Evolutionary conservation across 371 early-diverging fungal genomes (phyloP), one percentile per base, ranked within the genome.

Genomic region (Fennellomyces sp.): DNA sequence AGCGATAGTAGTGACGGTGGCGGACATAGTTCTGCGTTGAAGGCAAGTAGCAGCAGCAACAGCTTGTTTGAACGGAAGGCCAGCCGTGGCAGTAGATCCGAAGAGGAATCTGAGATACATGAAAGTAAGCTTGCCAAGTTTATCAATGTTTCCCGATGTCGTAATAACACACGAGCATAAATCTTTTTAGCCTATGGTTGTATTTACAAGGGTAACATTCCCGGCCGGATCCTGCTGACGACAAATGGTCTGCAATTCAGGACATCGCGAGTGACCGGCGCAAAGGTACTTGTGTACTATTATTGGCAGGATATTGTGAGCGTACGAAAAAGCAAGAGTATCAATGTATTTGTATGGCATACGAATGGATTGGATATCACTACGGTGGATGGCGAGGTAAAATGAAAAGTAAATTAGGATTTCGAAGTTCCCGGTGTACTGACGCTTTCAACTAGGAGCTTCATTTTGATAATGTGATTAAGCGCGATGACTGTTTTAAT

Each of bases 401-500:
- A 52, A 41, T 21, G 11, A 45, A 39, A 19, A 13, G n/a, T n/a
- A n/a, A n/a, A n/a, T n/a, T n/a, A n/a, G n/a, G n/a, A n/a, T n/a
- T n/a, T n/a, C n/a, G n/a, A n/a, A n/a, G n/a, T 57, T 36, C 12
- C 29, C 28, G 19, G 4, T 25, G n/a, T 17, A 25, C 50, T 21
- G 26, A 21, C 39, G 27, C 4, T 47, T 27, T 11, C n/a, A 10
- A 17, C 8, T 42, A 69, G 61, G 58, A 54, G 5, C 66, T 77
- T 19, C 56, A 56, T 25, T 77, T 77, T 55, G 78, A 77, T 33
- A 69, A 74, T 51, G 75, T 77, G 2, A 45, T 74, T 17, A 56
- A 65, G 23, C 69, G 78, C 28, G 75, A 77, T 38, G 75, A 77
- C 17, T 77, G 78, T 29, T 77, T 77, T 42, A 77, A 74, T 54